A percentile compares a stretch with the other conserved stretches of the same genome.
Evolutionary conservation across 2,329 filamentous ascomycete genomes (phyloP).

Genomic region (Cladosporium sp.): DNA sequence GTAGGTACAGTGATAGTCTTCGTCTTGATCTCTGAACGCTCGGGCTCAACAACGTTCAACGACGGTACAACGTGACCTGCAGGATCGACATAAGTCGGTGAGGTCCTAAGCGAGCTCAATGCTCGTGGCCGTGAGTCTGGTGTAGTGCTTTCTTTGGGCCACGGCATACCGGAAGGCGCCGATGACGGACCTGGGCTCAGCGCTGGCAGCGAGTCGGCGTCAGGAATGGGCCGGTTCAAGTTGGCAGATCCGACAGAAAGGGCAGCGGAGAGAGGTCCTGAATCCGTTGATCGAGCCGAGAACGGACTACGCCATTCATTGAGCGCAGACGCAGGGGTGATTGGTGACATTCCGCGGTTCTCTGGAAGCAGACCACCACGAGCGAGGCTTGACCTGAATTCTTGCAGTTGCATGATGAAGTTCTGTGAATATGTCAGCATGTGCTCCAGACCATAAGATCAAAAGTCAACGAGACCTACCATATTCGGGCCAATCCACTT

Average conservation of each 20-base stretch:
- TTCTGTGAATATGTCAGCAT: constrained; percentile 43
- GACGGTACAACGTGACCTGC: constrained; percentile 38
- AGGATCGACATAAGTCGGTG: constrained; percentile 50
- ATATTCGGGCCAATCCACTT: constrained; percentile 90
- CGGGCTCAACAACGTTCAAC: constrained; percentile 29
- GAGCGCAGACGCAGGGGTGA: constrained; percentile 36
- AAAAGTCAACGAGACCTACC: constrained; percentile 34
- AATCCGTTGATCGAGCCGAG: constrained; percentile 21
- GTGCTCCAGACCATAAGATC: background rate
- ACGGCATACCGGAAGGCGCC: constrained; percentile 64
- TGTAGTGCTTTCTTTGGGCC: constrained; percentile 52
- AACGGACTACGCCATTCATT: constrained; percentile 36
- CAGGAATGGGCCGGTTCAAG: constrained; percentile 7
- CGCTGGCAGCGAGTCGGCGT: constrained; percentile 30
- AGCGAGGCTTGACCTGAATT: constrained; percentile 60
- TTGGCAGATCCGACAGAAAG: constrained; percentile 6
- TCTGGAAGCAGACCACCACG: constrained; percentile 37
- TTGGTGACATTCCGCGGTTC: constrained; percentile 35
- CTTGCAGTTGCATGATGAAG: constrained; percentile 83
- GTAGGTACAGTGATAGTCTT: constrained; percentile 13
- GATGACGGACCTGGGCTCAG: constrained; percentile 63
- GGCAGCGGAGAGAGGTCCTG: constrained; percentile 4
- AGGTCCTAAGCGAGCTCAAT: constrained; percentile 44
- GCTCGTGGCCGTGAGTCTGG: constrained; percentile 19
- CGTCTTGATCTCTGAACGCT: constrained; percentile 9